A percentile compares a stretch with the other conserved stretches of the same genome.
phyloP scores from a whole-genome alignment of 192 early-diverging fungal genomes.

The Podila clonocystis region DNA sequence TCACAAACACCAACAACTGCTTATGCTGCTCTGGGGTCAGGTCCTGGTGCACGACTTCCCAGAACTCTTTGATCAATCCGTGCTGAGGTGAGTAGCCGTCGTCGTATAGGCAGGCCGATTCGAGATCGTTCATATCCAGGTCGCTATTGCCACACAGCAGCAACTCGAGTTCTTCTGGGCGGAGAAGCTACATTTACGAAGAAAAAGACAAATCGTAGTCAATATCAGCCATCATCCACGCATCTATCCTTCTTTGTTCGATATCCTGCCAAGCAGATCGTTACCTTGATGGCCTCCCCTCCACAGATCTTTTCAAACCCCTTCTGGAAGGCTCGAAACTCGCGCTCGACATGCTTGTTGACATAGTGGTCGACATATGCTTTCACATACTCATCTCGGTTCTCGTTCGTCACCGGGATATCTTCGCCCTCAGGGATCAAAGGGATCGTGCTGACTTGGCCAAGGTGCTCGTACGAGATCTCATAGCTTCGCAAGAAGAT shows the following conservation, averaged over 20 bases:
- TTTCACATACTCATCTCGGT: conserved; percentile 77
- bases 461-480: conserved; percentile 74
- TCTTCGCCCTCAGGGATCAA: conserved; percentile 69
- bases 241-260: background rate
- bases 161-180: conserved; percentile 78
- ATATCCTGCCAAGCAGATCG: conserved; percentile 32
- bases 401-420: conserved; percentile 81
- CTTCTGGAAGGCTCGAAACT: conserved; percentile 78
- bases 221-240: background rate
- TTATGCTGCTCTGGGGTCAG: conserved; percentile 73
- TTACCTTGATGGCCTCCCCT: conserved; percentile 67
- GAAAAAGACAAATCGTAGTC: background rate
- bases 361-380: conserved; percentile 76
- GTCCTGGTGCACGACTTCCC: conserved; percentile 77
- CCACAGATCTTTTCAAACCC: conserved; percentile 83
- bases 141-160: conserved; percentile 73
- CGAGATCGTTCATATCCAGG: conserved; percentile 77
- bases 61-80: conserved; percentile 80
- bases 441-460: conserved; percentile 65
- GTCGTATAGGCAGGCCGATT: conserved; percentile 80
- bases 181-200: conserved; percentile 26
- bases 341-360: conserved; percentile 65
- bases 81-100: conserved; percentile 82
- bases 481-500: conserved; percentile 88
- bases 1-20: conserved; percentile 88